Conservation (phyloP, 23 red algal genomes). For the Gracilaria gracilis region DNA sequence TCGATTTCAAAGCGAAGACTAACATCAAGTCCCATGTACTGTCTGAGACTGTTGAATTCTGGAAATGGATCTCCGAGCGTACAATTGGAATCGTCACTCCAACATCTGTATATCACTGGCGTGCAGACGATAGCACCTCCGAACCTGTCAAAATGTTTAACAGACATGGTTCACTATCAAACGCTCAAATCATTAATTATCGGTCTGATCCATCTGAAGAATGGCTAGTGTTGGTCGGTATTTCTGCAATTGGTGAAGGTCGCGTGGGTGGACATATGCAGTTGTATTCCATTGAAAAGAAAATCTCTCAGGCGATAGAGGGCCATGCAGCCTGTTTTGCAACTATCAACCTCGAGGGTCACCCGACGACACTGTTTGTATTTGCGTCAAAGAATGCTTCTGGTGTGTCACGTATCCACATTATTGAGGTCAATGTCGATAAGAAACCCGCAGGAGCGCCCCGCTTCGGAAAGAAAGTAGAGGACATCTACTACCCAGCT, state of each 20-base stretch:
- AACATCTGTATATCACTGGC: constrained; percentile 91
- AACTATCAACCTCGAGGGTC: constrained; percentile 69
- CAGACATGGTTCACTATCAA: constrained; percentile 81
- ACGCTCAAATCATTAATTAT: constrained; percentile 96
- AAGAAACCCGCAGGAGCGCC: constrained; percentile 96
- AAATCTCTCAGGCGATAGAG: constrained; percentile 94
- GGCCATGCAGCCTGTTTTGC: constrained; percentile 96
- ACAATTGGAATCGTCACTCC: constrained; percentile 94
- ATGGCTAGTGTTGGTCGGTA: constrained; percentile 96
- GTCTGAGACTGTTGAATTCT: constrained; percentile 90
- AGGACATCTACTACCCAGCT: constrained; percentile 88
- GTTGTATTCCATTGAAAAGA: constrained; percentile 89
- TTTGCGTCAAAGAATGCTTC: constrained; percentile 90
- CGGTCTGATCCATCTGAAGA: constrained; percentile 81
- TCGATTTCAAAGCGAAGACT: constrained; percentile 90
- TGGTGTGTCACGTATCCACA: constrained; percentile 78
- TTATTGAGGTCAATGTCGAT: constrained; percentile 94
- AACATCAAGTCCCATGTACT: constrained; percentile 89
- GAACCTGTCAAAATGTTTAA: constrained; percentile 95
- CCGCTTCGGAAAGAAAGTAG: constrained; percentile 91
- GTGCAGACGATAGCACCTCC: constrained; percentile 66
- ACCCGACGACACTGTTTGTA: constrained; percentile 83
- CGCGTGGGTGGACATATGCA: constrained; percentile 90
- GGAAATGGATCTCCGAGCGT: constrained; percentile 91
- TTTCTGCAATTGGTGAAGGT: constrained; percentile 78